Evolutionary conservation across 2,329 filamentous ascomycete genomes (phyloP).

Genomic region (Aspergillus persii): DNA sequence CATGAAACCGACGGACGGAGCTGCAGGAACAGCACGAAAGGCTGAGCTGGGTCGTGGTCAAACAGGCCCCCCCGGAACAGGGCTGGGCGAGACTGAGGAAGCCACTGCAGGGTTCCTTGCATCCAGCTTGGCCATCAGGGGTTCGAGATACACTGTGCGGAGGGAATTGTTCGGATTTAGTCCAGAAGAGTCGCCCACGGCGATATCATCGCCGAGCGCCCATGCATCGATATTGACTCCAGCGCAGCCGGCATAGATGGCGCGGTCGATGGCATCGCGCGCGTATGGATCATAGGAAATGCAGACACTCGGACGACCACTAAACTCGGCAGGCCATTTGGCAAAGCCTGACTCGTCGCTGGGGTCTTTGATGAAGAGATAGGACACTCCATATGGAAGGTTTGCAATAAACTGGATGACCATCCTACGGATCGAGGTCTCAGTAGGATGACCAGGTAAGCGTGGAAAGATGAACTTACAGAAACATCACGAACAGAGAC

Average conservation of each 20-base stretch:
- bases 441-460: too few species aligned
- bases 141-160: constrained; percentile 20
- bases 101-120: constrained; percentile 3
- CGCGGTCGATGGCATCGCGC: constrained; percentile 21
- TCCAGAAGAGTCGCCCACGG: constrained; percentile 21
- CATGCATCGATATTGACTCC: constrained; percentile 27
- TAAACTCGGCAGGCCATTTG: constrained; percentile 15
- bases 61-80: constrained; percentile 7
- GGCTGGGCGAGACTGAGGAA: not conserved
- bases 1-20: constrained; percentile 16
- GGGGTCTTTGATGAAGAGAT: constrained; percentile 12
- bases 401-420: constrained; percentile 20
- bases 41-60: constrained; percentile 6
- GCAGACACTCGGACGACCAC: constrained; percentile 16
- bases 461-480: constrained; percentile 11
- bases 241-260: constrained; percentile 24
- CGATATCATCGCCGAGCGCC: constrained; percentile 18
- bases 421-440: constrained; percentile 8
- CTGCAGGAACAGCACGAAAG: constrained; percentile 27
- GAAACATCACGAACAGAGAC: constrained; percentile 25
- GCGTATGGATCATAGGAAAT: constrained; percentile 21
- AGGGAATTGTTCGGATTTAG: constrained; percentile 12
- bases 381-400: constrained; percentile 18
- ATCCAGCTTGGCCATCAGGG: constrained; percentile 20
- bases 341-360: constrained; percentile 5